Conservation (phyloP, 2,329 filamentous ascomycete genomes). For the Fusarium anthophilum region DNA sequence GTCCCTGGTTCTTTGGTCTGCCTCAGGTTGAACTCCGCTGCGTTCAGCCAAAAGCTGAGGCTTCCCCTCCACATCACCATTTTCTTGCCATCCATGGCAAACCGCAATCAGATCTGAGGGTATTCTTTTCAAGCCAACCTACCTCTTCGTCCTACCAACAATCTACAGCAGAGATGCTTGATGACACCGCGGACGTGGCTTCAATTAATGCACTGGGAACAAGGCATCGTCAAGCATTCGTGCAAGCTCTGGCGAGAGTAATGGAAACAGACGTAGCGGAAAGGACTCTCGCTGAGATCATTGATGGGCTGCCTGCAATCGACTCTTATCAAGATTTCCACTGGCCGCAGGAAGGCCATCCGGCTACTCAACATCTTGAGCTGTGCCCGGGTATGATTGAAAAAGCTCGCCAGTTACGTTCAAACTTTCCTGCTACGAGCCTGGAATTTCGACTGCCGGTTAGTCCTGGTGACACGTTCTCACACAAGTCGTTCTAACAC, state of each 20-base stretch:
- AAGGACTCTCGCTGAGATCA: slow-evolving; percentile 1
- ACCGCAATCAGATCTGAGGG: neutral
- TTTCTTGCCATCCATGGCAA: neutral
- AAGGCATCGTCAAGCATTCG: neutral
- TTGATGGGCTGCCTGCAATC: slow-evolving; percentile 5
- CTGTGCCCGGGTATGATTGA: slow-evolving; percentile 3
- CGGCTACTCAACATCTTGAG: neutral
- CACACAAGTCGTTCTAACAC: too few relatives aligned
- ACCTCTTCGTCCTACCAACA: neutral
- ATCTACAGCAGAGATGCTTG: neutral
- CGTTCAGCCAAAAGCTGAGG: neutral
- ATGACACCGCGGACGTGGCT: too few relatives aligned
- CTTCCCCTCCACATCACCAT: too few relatives aligned
- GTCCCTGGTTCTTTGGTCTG: neutral
- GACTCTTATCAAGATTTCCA: neutral
- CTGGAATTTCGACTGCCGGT: neutral
- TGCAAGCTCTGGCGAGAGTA: neutral
- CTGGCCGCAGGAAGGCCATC: neutral
- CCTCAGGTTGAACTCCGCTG: neutral
- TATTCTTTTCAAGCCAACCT: neutral
- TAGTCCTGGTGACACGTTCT: neutral
- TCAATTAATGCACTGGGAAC: neutral
- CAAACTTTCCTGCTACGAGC: neutral
- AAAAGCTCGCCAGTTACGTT: neutral
- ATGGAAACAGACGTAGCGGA: neutral